phyloP scores from a whole-genome alignment of 352 stramenopile genomes.

The Phytophthora pini region DNA sequence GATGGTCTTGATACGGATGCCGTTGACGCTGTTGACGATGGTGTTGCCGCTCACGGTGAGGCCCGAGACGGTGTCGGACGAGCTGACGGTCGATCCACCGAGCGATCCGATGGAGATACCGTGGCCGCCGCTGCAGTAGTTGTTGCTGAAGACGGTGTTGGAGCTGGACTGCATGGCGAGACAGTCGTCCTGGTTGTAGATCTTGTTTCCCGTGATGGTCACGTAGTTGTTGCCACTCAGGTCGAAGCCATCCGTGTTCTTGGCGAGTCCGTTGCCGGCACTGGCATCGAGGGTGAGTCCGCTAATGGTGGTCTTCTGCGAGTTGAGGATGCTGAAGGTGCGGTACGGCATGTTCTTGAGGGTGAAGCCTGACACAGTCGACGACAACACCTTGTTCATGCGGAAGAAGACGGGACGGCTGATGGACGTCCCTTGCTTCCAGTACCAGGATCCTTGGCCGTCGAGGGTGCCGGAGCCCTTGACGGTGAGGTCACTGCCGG shows the following conservation, averaged over 20 bases:
- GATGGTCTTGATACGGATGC: conserved; percentile 26
- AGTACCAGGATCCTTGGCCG: conserved; percentile 42
- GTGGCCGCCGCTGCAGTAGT: conserved; percentile 8
- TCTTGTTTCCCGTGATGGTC: conserved; percentile 17
- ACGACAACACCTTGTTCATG: conserved; percentile 7
- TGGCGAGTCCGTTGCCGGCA: too few species aligned
- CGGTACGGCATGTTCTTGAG: conserved; percentile 35
- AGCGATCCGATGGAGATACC: too few species aligned
- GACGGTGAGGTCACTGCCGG: conserved; percentile 22
- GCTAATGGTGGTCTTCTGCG: conserved; percentile 17
- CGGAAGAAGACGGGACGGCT: conserved; percentile 22
- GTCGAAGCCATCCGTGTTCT: conserved; percentile 24
- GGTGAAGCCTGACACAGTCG: conserved; percentile 35
- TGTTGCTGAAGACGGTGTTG: conserved; percentile 28
- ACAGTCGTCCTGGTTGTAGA: conserved; percentile 27
- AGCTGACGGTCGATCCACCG: not conserved
- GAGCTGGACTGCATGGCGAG: conserved; percentile 25
- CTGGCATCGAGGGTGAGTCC: conserved; percentile 14
- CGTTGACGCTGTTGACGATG: conserved; percentile 35
- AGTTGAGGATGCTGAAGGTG: conserved; percentile 34
- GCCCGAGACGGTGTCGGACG: conserved; percentile 25
- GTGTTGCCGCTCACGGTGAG: conserved; percentile 9
- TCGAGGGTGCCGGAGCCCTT: conserved; percentile 36
- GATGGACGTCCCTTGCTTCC: conserved; percentile 31
- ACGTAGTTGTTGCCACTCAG: conserved; percentile 8